Evolutionary conservation across 495 filamentous ascomycete genomes (phyloP).

Genomic region (Parachaetomium inaequale): DNA sequence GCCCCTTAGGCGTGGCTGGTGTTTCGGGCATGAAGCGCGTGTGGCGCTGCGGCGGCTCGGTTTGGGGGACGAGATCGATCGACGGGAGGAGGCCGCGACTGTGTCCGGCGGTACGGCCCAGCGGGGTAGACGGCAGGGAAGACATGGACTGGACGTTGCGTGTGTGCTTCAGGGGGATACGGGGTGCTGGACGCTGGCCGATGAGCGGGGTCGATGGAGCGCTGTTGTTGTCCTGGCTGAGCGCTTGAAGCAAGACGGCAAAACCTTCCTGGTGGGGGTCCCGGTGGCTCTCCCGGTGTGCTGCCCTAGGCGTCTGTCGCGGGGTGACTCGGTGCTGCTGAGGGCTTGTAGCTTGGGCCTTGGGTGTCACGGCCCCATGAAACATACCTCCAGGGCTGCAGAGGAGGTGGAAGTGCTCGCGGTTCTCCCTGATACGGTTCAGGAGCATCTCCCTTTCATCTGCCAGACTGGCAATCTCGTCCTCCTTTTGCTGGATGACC

Average conservation of each 20-base stretch:
- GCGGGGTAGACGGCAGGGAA: slow-evolving; percentile 75
- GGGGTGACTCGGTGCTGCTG: slow-evolving; percentile 46
- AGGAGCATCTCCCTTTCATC: slow-evolving; percentile 75
- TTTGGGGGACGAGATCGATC: slow-evolving; percentile 55
- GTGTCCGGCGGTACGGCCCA: slow-evolving; percentile 42
- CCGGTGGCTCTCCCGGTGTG: slow-evolving; percentile 36
- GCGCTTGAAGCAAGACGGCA: slow-evolving; percentile 70
- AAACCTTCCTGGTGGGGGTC: slow-evolving; percentile 53
- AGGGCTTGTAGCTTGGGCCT: slow-evolving; percentile 46
- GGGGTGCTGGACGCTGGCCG: slow-evolving; percentile 39
- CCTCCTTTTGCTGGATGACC: slow-evolving; percentile 63
- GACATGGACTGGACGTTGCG: slow-evolving; percentile 72
- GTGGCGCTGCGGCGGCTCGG: slow-evolving; percentile 45
- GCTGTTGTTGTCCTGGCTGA: slow-evolving; percentile 69
- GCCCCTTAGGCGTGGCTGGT: slow-evolving; percentile 19
- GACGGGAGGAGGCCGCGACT: slow-evolving; percentile 50
- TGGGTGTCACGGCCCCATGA: slow-evolving; percentile 52
- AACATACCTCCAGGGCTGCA: slow-evolving; percentile 54
- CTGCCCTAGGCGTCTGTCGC: slow-evolving; percentile 47
- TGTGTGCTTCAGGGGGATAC: slow-evolving; percentile 54
- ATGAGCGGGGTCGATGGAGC: slow-evolving; percentile 59
- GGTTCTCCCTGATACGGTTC: slow-evolving; percentile 80
- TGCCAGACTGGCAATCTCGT: slow-evolving; percentile 58
- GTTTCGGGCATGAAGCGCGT: slow-evolving; percentile 32
- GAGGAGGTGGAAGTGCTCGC: slow-evolving; percentile 73